Conservation (phyloP, 768 basidiomycete species). For the Termitomyces sp. region DNA sequence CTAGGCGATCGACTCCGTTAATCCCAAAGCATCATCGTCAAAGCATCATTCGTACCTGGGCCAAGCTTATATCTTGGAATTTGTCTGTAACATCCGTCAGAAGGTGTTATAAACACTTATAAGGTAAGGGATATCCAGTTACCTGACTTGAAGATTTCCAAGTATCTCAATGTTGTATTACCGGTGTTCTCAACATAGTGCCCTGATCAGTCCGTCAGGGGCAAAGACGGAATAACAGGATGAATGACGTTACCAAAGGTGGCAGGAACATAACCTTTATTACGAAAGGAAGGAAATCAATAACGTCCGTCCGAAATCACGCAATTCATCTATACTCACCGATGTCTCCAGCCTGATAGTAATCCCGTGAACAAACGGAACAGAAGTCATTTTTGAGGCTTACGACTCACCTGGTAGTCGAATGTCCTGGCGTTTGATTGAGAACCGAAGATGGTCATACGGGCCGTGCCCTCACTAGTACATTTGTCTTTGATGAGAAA, state of each 20-base stretch:
- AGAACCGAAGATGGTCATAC: slow-evolving; percentile 58
- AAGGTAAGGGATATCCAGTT: slow-evolving; percentile 4
- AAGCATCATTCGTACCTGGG: slow-evolving; percentile 33
- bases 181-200: slow-evolving; percentile 58
- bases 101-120: background rate
- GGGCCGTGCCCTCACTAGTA: slow-evolving; percentile 48
- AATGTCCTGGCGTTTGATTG: slow-evolving; percentile 54
- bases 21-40: background rate
- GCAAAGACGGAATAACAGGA: background rate
- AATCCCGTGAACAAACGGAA: background rate
- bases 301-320: background rate
- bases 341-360: slow-evolving; percentile 56
- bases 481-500: slow-evolving; percentile 4
- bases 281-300: slow-evolving; percentile 4
- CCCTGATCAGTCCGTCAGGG: slow-evolving; percentile 26
- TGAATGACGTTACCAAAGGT: slow-evolving; percentile 40
- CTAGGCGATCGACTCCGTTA: slow-evolving; percentile 8
- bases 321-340: slow-evolving; percentile 30
- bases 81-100: slow-evolving; percentile 18
- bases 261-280: slow-evolving; percentile 53
- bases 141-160: slow-evolving; percentile 49
- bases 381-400: background rate
- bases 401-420: slow-evolving; percentile 46
- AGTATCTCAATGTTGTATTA: slow-evolving; percentile 44
- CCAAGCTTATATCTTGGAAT: slow-evolving; percentile 41